Conservation (phyloP, 306 rosid species). For the Medicago lupulina region DNA sequence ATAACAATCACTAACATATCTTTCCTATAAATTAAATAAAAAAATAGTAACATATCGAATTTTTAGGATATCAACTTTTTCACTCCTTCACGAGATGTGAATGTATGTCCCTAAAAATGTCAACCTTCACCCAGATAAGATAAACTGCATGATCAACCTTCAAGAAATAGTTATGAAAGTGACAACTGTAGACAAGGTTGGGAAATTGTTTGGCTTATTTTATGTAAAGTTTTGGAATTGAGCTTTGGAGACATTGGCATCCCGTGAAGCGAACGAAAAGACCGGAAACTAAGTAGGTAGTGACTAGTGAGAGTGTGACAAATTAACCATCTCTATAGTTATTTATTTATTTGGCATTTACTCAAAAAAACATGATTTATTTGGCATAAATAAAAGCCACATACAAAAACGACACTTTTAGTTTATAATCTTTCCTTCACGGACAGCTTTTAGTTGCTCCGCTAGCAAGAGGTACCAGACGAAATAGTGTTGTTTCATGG, state of each 20-base stretch:
- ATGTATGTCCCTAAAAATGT: slow-evolving; percentile 6
- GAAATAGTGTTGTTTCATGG: slow-evolving; percentile 6
- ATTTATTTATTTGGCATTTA: too few species aligned
- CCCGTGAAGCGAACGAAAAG: slow-evolving; percentile 46
- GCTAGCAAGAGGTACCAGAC: slow-evolving; percentile 28
- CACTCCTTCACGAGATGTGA: background rate
- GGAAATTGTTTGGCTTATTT: slow-evolving; percentile 40
- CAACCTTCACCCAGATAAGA: slow-evolving; percentile 8
- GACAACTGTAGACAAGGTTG: slow-evolving; percentile 16
- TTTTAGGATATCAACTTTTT: too few species aligned
- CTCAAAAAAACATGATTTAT: too few species aligned
- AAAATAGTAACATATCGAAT: too few species aligned
- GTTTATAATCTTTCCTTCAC: background rate
- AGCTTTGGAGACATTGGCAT: slow-evolving; percentile 22
- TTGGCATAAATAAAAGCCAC: background rate
- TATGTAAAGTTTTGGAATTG: slow-evolving; percentile 13
- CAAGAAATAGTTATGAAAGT: slow-evolving; percentile 19
- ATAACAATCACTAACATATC: too few species aligned
- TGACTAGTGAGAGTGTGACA: slow-evolving; percentile 22
- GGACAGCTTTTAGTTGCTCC: slow-evolving; percentile 11
- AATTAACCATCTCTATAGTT: background rate
- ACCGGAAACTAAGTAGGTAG: slow-evolving; percentile 24
- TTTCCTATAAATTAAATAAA: too few species aligned
- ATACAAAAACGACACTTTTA: slow-evolving; percentile 12
- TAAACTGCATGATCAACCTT: slow-evolving; percentile 5